Base-by-base conservation (phyloP, 805 yeast genomes). In the Wickerhamomyces chambardii region DNA sequence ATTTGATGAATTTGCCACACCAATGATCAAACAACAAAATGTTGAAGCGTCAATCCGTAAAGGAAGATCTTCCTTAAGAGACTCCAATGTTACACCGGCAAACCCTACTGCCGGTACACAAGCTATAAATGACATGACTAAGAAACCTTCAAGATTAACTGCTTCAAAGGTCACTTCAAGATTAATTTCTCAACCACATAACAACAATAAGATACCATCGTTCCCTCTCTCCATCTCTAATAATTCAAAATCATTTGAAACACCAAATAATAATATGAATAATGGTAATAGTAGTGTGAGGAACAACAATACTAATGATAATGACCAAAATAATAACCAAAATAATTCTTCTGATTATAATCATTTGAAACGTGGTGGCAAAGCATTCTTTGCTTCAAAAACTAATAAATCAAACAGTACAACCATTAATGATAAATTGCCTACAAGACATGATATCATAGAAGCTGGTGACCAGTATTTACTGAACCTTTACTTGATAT, bases 111-210 rank as follows among this genome's bases (percentile, higher is more conserved):
- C 16, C 3, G n/a, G n/a, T n/a, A 11, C 22, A 19, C 58, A 52
- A 16, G 36, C 48, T 4, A 42, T 47, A 26, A 50, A n/a, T n/a
- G n/a, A n/a, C n/a, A n/a, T n/a, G n/a, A n/a, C n/a, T n/a, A n/a
- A 45, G 36, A 45, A 51, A 34, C 36, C 37, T 4, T 37, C 53
- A 29, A 55, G 65, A 38, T 47, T 60, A 21, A 59, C 66, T 0
- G 61, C 67, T 29, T 58, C 75, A 0, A 63, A 59, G 38, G 66
- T 70, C 10, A 68, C 73, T 2, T 69, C 75, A 9, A 52, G 76
- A 33, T 53, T 70, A 27, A 63, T 65, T 8, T 56, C 68, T 6
- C 73, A 66, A 29, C 70, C 72, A 3, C 38, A 55, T 4, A 24
- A 14, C 12, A 14, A 6, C 15, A 24, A 24, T 14, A 24, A 24